Evolutionary conservation across 805 yeast genomes (phyloP), one percentile per base, ranked within the genome.

Genomic region (Kazachstania bromeliacearum): DNA sequence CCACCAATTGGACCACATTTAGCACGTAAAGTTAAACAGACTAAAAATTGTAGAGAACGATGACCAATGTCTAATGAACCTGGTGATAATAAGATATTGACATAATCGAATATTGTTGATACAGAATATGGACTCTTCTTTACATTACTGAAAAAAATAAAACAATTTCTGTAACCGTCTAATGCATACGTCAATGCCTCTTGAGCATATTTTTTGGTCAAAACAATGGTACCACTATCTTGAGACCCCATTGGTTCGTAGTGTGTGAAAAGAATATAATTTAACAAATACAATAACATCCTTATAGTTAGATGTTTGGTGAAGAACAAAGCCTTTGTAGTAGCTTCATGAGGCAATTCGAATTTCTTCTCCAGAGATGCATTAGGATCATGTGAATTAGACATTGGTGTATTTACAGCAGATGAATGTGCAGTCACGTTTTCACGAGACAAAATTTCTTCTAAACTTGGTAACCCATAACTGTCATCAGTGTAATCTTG

Each of bases 41-140:
- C 73, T 55, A 74, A 60, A 45, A 74, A 73, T 44, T 73, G 77
- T 47, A 71, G 64, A 4, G 78, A 68, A 43, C 79, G 60, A 44
- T 73, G 77, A 39, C 76, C 75, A 26, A 70, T 59, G 34, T 72
- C 66, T 48, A 74, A 50, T 48, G 74, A 59, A 42, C 62, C 64
- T 9, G 78, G 79, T 17, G 70, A 62, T 10, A 71, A 42, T 6
- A 71, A 51, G 38, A 73, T 59, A 42, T 73, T 76, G 53, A 57
- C 57, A 32, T 58, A 55, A 36, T 56, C 58, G 37, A 59, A 59
- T 41, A 58, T 54, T 7, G 59, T 53, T 7, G 49, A 46, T 19
- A 36, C 34, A 5, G 70, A 61, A 18, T 68, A 66, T 18, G 66
- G 60, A 1, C 45, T 37, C 8, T 45, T 42, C 28, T 48, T 54